phyloP scores from a whole-genome alignment of 371 early-diverging fungal genomes.

The Mucor saturninus region DNA sequence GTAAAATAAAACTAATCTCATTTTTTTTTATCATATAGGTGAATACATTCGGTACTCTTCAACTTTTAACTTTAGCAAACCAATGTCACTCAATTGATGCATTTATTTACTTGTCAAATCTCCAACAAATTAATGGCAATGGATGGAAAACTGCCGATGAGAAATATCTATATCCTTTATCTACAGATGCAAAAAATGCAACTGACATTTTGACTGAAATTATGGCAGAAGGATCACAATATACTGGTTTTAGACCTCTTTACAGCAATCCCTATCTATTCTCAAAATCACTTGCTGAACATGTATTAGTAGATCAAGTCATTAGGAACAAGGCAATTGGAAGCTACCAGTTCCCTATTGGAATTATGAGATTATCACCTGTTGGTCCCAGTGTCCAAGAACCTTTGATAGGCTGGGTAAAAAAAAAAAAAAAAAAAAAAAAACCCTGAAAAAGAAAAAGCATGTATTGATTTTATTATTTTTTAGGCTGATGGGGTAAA shows the following conservation, averaged over 20 bases:
- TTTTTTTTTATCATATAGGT: conserved; percentile 25
- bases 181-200: conserved; percentile 25
- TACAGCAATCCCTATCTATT: conserved; percentile 62
- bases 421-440: conserved; percentile 5
- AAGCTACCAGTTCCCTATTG: conserved; percentile 44
- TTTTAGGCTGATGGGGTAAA: conserved; percentile 62
- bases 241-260: conserved; percentile 11
- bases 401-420: conserved; percentile 71
- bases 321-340: conserved; percentile 34
- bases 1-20: not conserved
- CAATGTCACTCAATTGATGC: conserved; percentile 51
- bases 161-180: conserved; percentile 53
- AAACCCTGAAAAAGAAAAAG: not conserved
- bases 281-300: conserved; percentile 63
- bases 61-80: conserved; percentile 56
- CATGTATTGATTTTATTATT: not conserved
- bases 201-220: conserved; percentile 17
- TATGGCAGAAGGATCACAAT: conserved; percentile 10
- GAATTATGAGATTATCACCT: conserved; percentile 58
- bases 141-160: conserved; percentile 31
- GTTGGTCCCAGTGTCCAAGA: conserved; percentile 59
- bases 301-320: conserved; percentile 52
- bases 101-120: conserved; percentile 59
- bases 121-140: conserved; percentile 35
- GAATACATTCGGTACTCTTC: conserved; percentile 60